A percentile compares a stretch with the other conserved stretches of the same genome.
phyloP scores from a whole-genome alignment of 768 basidiomycete genomes.

The Tulasnella sp. region DNA sequence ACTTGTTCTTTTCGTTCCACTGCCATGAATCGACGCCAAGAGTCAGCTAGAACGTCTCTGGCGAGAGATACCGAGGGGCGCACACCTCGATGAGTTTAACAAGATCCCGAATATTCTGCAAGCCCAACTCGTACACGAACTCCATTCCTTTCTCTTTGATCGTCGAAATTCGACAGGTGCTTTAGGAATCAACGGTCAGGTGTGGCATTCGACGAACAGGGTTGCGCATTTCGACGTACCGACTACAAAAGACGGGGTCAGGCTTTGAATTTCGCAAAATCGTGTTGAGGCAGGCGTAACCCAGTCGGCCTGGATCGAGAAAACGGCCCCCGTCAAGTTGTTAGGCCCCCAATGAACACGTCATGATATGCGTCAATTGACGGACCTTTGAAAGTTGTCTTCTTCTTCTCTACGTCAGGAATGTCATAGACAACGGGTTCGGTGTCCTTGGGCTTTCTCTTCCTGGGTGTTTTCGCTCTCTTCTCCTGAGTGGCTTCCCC shows the following conservation, averaged over 20 bases:
- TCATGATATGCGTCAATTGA: neutral
- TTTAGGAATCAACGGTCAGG: constrained; percentile 14
- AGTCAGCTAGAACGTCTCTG: neutral
- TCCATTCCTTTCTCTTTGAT: constrained; percentile 77
- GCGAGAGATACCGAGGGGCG: no score
- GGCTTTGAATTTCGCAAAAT: constrained; percentile 70
- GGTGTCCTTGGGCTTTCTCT: constrained; percentile 34
- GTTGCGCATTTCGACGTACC: constrained; percentile 46
- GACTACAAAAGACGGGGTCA: constrained; percentile 64
- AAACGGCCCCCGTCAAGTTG: constrained; percentile 36
- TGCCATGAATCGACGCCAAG: constrained; percentile 27
- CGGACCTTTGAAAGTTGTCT: constrained; percentile 56
- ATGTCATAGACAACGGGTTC: constrained; percentile 53
- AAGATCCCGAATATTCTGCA: constrained; percentile 63
- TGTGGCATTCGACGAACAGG: neutral
- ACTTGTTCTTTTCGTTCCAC: constrained; percentile 87
- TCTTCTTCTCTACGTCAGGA: constrained; percentile 61
- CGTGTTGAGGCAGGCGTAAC: constrained; percentile 84
- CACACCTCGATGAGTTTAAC: constrained; percentile 58
- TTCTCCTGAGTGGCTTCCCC: constrained; percentile 7
- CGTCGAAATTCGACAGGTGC: constrained; percentile 60
- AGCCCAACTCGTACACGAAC: constrained; percentile 72
- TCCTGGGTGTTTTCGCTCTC: constrained; percentile 34
- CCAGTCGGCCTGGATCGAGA: constrained; percentile 34
- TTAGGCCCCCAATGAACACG: constrained; percentile 39